Evolutionary conservation across 1,139 yeast genomes (phyloP).

Genomic region (Lodderomyces pseudojiufengensis): DNA sequence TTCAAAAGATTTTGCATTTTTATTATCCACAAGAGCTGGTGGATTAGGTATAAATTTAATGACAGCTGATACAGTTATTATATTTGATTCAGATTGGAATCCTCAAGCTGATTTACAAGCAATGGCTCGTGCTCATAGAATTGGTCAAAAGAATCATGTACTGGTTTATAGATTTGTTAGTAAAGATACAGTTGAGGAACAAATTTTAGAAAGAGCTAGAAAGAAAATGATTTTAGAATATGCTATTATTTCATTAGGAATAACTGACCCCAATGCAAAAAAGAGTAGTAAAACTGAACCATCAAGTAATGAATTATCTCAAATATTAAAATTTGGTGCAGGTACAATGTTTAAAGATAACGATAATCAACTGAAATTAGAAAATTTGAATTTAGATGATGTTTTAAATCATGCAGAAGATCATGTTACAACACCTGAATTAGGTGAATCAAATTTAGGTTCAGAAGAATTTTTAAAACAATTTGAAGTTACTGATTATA

Average conservation of each 20-base stretch:
- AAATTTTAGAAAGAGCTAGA: constrained; percentile 92
- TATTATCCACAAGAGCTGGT: constrained; percentile 95
- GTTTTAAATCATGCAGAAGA: constrained; percentile 97
- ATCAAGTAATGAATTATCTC: constrained; percentile 77
- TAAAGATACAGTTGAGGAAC: constrained; percentile 96
- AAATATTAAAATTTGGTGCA: constrained; percentile 96
- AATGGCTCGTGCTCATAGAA: constrained; percentile 99
- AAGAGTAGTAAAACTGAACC: constrained; percentile 59
- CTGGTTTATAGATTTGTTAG: constrained; percentile 95
- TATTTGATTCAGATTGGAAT: constrained; percentile 98
- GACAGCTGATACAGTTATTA: constrained; percentile 98
- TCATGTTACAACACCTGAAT: constrained; percentile 91
- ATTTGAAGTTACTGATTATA: constrained; percentile 97
- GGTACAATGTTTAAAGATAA: constrained; percentile 94
- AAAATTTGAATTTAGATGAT: constrained; percentile 92
- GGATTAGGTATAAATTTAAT: constrained; percentile 95
- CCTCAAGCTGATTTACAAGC: constrained; percentile 99
- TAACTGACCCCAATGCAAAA: constrained; percentile 63
- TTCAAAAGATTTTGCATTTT: constrained; percentile 86
- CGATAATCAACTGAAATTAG: constrained; percentile 92
- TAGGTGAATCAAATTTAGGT: constrained; percentile 95
- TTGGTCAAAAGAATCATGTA: constrained; percentile 97
- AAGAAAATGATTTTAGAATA: constrained; percentile 97
- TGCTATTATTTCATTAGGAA: constrained; percentile 94
- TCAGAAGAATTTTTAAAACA: constrained; percentile 97